Percentiles rank a stretch among this genome's conserved stretches.
Evolutionary conservation across 371 early-diverging fungal species (phyloP).

Genomic region (Mortierella sp.): DNA sequence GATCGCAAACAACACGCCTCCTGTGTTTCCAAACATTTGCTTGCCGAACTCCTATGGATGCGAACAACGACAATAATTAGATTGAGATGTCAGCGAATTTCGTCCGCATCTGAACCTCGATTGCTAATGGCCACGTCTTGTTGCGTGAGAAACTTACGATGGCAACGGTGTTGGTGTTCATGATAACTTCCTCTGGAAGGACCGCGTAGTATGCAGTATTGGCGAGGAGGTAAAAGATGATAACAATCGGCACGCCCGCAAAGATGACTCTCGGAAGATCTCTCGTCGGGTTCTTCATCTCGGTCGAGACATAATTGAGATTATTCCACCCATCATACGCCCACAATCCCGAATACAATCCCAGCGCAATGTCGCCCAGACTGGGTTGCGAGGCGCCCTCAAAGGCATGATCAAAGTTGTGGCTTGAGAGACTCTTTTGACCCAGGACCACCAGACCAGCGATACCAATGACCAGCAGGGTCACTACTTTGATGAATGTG

Average conservation of each 20-base stretch:
- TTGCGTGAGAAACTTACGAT: slow-evolving; percentile 58
- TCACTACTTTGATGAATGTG: slow-evolving; percentile 84
- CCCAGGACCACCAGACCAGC: slow-evolving; percentile 81
- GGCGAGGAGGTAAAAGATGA: slow-evolving; percentile 83
- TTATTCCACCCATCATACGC: slow-evolving; percentile 96
- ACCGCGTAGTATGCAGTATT: slow-evolving; percentile 92
- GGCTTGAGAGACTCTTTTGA: slow-evolving; percentile 67
- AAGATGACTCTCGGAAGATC: slow-evolving; percentile 83
- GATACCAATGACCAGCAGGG: slow-evolving; percentile 81
- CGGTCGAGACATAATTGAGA: slow-evolving; percentile 90
- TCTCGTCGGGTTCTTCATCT: slow-evolving; percentile 87
- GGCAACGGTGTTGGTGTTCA: slow-evolving; percentile 77
- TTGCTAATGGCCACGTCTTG: too few species aligned
- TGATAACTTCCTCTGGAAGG: slow-evolving; percentile 76
- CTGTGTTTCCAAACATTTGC: slow-evolving; percentile 77
- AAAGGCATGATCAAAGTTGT: slow-evolving; percentile 77
- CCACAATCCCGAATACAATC: slow-evolving; percentile 89
- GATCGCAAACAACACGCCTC: slow-evolving; percentile 80
- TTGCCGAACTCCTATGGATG: slow-evolving; percentile 75
- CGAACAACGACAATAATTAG: not conserved
- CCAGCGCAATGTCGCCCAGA: slow-evolving; percentile 82
- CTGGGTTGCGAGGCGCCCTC: slow-evolving; percentile 65
- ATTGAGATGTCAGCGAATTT: not conserved
- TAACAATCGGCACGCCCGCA: slow-evolving; percentile 82
- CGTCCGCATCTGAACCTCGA: not conserved